Evolutionary conservation across 2,329 filamentous ascomycete genomes (phyloP).

Genomic region (Stenocarpella maydis): DNA sequence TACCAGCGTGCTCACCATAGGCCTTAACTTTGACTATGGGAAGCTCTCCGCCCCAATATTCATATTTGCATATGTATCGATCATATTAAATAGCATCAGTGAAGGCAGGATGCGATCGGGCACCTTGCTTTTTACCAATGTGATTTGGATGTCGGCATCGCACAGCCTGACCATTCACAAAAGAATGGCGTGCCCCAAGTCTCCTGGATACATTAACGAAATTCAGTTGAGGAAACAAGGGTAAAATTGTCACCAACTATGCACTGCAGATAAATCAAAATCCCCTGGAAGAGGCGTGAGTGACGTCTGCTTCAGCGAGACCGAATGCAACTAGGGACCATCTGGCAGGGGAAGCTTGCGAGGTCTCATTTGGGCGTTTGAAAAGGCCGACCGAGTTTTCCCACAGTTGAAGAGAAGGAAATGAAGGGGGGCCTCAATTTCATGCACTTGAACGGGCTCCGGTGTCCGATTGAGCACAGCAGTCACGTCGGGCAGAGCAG

Average conservation of each 20-base stretch:
- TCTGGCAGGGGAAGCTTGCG: neutral
- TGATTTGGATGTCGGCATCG: neutral
- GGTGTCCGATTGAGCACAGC: no score
- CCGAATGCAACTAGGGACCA: neutral
- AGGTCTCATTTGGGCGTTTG: no score
- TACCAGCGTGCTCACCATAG: neutral
- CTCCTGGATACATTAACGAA: neutral
- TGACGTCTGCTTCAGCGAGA: neutral
- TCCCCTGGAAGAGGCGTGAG: neutral
- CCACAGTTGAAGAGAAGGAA: no score
- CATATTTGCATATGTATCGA: neutral
- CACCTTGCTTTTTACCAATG: neutral
- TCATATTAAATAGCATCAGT: constrained; percentile 3
- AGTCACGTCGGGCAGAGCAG: neutral
- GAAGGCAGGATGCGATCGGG: neutral
- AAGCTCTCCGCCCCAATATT: neutral
- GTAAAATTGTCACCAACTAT: neutral
- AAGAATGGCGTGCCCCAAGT: neutral
- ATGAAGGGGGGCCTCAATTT: no score
- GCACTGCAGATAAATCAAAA: neutral
- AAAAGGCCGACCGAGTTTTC: no score
- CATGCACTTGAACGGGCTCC: neutral
- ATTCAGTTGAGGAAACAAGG: neutral
- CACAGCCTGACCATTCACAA: neutral
- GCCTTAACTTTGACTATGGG: neutral